Conservation (phyloP, 192 early-diverging fungal genomes). For the Phlyctochytrium arcticum region DNA sequence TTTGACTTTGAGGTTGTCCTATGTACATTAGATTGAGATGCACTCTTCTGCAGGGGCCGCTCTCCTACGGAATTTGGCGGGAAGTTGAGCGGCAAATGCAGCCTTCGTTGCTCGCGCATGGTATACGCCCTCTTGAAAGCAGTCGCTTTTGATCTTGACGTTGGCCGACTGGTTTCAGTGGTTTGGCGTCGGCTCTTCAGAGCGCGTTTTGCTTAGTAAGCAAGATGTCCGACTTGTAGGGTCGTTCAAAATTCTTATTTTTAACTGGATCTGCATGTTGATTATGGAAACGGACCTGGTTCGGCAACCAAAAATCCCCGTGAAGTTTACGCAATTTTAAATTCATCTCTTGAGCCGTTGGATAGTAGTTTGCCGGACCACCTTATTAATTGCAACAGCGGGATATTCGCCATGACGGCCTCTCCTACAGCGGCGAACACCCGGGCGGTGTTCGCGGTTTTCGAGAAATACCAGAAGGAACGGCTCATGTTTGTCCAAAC, state of each 20-base stretch:
- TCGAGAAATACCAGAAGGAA: slow-evolving; percentile 58
- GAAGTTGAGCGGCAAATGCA: neutral
- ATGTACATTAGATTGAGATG: no score
- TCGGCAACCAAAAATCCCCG: no score
- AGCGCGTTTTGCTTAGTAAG: neutral
- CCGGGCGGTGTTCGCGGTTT: slow-evolving; percentile 35
- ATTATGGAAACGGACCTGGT: no score
- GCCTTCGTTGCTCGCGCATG: no score
- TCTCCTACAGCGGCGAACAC: slow-evolving; percentile 20
- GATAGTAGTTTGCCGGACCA: no score
- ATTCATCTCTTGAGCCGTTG: no score
- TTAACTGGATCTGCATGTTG: no score
- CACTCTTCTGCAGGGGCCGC: neutral
- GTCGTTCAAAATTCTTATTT: no score
- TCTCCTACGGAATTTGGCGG: neutral
- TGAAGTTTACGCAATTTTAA: no score
- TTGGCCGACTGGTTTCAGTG: no score
- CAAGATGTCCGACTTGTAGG: neutral
- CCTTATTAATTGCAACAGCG: no score
- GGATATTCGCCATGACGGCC: neutral
- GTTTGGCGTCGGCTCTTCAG: neutral
- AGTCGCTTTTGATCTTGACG: neutral
- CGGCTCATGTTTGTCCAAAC: slow-evolving; percentile 55
- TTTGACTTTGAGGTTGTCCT: no score
- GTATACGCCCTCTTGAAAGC: neutral